Conservation (phyloP, 2,329 filamentous ascomycete genomes). For the Aspergillus glaucus region DNA sequence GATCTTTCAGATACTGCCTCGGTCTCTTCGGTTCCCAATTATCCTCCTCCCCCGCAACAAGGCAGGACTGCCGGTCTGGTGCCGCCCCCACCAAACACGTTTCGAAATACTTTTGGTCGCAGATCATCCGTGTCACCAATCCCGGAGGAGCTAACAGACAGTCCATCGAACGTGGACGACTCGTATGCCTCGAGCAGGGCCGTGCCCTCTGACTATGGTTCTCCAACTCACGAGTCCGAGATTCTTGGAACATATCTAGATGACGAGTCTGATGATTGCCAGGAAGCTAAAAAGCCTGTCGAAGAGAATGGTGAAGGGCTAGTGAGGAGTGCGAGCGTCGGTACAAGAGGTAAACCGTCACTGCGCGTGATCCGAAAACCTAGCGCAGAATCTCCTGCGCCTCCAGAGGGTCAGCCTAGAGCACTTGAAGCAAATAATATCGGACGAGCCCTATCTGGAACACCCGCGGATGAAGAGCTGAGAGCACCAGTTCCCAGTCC, state of each 20-base stretch:
- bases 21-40: slow-evolving; percentile 25
- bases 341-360: slow-evolving; percentile 36
- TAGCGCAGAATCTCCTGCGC: slow-evolving; percentile 17
- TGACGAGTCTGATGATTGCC: slow-evolving; percentile 19
- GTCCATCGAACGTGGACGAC: slow-evolving; percentile 45
- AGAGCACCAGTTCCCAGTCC: slow-evolving; percentile 1
- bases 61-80: slow-evolving; percentile 24
- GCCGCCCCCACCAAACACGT: slow-evolving; percentile 16
- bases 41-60: slow-evolving; percentile 14
- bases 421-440: slow-evolving; percentile 8
- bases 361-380: slow-evolving; percentile 35
- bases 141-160: slow-evolving; percentile 59
- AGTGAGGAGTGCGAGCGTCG: slow-evolving; percentile 39
- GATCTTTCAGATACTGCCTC: slow-evolving; percentile 20
- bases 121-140: slow-evolving; percentile 69
- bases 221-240: slow-evolving; percentile 42
- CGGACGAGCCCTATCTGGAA: slow-evolving; percentile 3
- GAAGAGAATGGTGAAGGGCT: slow-evolving; percentile 21
- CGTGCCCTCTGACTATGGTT: slow-evolving; percentile 63
- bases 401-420: slow-evolving; percentile 6
- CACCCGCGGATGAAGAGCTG: background rate
- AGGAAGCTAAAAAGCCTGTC: slow-evolving; percentile 8
- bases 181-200: slow-evolving; percentile 67
- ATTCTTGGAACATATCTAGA: slow-evolving; percentile 35
- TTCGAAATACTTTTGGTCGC: slow-evolving; percentile 47